Evolutionary conservation across 768 basidiomycete genomes (phyloP).

Genomic region (Gymnopilus junonius): DNA sequence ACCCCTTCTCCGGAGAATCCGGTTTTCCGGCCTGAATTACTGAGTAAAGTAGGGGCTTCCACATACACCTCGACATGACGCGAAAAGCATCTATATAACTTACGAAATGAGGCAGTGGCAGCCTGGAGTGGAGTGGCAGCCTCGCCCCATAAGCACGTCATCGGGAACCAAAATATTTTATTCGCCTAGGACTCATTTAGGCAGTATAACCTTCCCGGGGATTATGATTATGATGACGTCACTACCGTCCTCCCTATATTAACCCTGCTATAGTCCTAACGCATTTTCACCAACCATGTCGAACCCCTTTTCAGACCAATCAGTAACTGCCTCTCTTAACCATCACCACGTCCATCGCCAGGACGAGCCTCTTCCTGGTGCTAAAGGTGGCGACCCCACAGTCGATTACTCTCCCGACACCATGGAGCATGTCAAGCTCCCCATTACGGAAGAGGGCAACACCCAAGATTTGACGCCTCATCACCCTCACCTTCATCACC

Average conservation of each 20-base stretch:
- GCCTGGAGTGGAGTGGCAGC: no score
- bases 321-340: constrained; percentile 1
- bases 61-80: no score
- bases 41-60: no score
- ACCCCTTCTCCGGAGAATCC: no score
- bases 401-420: constrained; percentile 44
- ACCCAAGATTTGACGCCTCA: constrained; percentile 15
- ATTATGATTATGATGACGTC: not conserved
- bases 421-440: constrained; percentile 35
- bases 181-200: no score
- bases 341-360: constrained; percentile 45
- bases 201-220: no score
- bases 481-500: not conserved
- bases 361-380: constrained; percentile 53
- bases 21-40: no score
- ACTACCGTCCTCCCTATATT: not conserved
- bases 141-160: not conserved
- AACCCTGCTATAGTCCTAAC: not conserved
- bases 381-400: constrained; percentile 30
- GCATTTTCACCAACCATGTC: not conserved
- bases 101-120: no score
- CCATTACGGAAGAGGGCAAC: constrained; percentile 16
- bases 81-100: no score
- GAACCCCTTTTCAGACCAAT: not conserved
- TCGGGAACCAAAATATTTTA: not conserved